Base-by-base conservation (phyloP, 345 rosid species). In the Abelmoschus esculentus region DNA sequence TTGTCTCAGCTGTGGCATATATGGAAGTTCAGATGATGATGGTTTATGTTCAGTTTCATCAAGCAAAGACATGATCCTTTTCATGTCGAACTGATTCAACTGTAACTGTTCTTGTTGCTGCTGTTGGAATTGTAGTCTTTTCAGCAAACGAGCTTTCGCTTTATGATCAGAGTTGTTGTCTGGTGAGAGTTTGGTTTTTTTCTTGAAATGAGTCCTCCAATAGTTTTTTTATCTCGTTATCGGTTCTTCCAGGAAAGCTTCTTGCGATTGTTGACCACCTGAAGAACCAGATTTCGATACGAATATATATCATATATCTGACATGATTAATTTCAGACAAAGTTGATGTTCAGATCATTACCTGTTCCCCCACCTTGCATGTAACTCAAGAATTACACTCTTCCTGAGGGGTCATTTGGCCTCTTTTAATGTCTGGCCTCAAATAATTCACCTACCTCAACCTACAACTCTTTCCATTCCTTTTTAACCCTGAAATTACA, bases 301-400 rank as follows among this genome's bases (percentile, higher is more conserved):
- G 32, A 19, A 17, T 26, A 36, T 5, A 14, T 15, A 50, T 50
- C 7, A 36, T 36, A 36, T 36, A 7, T 8, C 12, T 3, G 46
- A 40, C 46, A 49, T 2, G 5, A 13, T 13, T 49, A 49, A 15
- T 54, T 54, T 69, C 52, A 12, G 19, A 44, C 22, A 47, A 54
- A 28, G 0, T 12, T 29, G 32, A 29, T 66, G 58, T 49, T 54
- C 26, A 44, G 44, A 59, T 70, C 1, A 40, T 80, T 40, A 89
- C 98, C 96, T 89, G 83, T 92, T 92, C 2, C 96, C 98, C 97
- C 97, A 92, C 68, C 85, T 82, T 65, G 96, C 93, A 84, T 92
- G 98, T 22, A 90, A 78, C 78, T 92, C 98, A 5, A 90, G 80
- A 68, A 92, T 92, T 55, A 92, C 84, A 66, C 80, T 83, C 76